Conservation (phyloP, 768 basidiomycete species). For the Roridomyces roridus region DNA sequence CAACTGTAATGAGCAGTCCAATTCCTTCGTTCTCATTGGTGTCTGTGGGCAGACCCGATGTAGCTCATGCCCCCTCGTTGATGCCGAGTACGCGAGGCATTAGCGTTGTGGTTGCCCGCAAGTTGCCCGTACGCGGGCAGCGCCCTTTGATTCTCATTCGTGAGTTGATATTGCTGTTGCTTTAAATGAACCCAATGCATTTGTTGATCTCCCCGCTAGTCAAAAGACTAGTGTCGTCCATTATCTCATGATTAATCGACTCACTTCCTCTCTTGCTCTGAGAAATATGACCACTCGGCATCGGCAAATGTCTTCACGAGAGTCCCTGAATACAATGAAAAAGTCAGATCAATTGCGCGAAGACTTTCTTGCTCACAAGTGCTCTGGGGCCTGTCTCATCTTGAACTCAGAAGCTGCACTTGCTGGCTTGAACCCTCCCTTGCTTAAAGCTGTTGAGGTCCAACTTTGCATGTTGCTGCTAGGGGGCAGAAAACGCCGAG, state of each 20-base stretch:
- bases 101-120: neutral
- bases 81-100: neutral
- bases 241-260: neutral
- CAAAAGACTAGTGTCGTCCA: neutral
- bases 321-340: neutral
- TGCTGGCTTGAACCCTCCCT: too few species aligned
- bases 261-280: neutral
- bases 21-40: neutral
- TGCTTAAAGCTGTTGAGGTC: too few species aligned
- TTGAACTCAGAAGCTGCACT: constrained; percentile 1
- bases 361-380: constrained; percentile 4
- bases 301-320: neutral
- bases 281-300: neutral
- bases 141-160: too few species aligned
- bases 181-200: too few species aligned
- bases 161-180: too few species aligned
- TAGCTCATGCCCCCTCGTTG: constrained; percentile 1
- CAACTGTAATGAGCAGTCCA: too few species aligned
- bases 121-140: too few species aligned
- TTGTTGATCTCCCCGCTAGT: neutral
- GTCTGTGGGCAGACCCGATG: neutral
- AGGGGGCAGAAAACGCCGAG: too few species aligned
- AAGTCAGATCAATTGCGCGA: neutral
- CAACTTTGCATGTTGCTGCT: too few species aligned
- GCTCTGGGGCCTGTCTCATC: neutral